These are phyloP conservation scores for Miamiensis avidus DNA, from an alignment of 169 alveolate species.

Conservation along the genomic window DNA sequence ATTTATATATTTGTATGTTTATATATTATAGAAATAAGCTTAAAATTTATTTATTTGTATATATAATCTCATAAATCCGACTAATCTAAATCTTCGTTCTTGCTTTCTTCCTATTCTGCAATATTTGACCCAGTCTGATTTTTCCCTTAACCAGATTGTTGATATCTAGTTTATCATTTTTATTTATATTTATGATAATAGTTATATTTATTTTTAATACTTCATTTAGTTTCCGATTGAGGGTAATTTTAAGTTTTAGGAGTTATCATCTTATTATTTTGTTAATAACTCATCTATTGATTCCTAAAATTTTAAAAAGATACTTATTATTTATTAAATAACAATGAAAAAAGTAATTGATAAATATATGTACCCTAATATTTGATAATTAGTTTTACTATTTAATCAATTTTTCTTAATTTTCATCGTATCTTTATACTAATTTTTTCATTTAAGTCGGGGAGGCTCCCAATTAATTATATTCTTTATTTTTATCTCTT, in stretches of 20 bases:
- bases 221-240: neutral
- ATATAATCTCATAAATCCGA: too few relatives aligned
- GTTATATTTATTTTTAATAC: too few relatives aligned
- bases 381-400: neutral
- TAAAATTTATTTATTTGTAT: too few relatives aligned
- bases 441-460: constrained; percentile 19
- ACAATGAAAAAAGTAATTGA: too few relatives aligned
- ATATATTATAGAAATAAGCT: too few relatives aligned
- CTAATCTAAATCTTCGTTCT: too few relatives aligned
- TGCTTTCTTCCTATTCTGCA: neutral
- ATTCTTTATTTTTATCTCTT: constrained; percentile 27
- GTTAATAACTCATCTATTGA: neutral
- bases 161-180: too few relatives aligned
- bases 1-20: too few relatives aligned
- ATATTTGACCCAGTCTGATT: neutral
- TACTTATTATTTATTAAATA: too few relatives aligned
- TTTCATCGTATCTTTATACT: constrained; percentile 16
- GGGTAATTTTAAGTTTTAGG: too few relatives aligned
- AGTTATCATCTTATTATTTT: too few relatives aligned
- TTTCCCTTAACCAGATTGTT: neutral
- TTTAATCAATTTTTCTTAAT: neutral
- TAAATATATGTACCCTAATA: neutral
- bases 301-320: neutral
- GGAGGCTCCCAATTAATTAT: neutral
- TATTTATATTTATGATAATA: too few relatives aligned